These are phyloP conservation scores for Dactylellina parvicollis DNA, from an alignment of 2,329 filamentous ascomycete genomes.

Conservation along the genomic window DNA sequence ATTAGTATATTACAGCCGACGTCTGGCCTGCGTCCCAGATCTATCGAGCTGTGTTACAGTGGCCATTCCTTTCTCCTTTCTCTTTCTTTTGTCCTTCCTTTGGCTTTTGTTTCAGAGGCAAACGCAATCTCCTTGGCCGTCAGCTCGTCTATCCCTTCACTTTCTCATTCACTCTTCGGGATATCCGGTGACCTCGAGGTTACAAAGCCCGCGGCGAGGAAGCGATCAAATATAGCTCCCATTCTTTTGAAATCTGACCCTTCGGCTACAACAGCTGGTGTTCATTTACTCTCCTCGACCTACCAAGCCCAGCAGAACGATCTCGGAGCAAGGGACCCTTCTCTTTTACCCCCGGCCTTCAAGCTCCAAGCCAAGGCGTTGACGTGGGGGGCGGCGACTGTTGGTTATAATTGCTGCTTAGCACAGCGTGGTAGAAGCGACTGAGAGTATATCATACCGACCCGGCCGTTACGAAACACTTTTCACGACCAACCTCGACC, in stretches of 20 bases:
- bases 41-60: conserved; percentile 16
- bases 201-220: background rate
- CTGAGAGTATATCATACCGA: background rate
- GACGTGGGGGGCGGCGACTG: conserved; percentile 27
- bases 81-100: conserved; percentile 39
- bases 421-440: background rate
- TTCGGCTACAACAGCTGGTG: background rate
- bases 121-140: conserved; percentile 6
- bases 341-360: background rate
- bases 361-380: background rate
- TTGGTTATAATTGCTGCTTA: background rate
- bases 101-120: conserved; percentile 26
- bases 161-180: background rate
- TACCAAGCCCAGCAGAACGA: background rate
- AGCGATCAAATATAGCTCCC: conserved; percentile 1
- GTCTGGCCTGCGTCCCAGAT: conserved; percentile 22
- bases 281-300: conserved; percentile 1
- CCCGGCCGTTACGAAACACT: background rate
- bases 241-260: background rate
- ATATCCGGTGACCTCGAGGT: conserved; percentile 1
- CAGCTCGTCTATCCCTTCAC: conserved; percentile 7
- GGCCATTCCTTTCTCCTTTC: conserved; percentile 3
- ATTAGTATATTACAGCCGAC: conserved; percentile 37
- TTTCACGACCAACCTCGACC: background rate
- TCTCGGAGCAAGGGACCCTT: conserved; percentile 15